These are phyloP conservation scores for Kwoniella sp. DNA, from an alignment of 768 basidiomycete species.

Conservation along the genomic window DNA sequence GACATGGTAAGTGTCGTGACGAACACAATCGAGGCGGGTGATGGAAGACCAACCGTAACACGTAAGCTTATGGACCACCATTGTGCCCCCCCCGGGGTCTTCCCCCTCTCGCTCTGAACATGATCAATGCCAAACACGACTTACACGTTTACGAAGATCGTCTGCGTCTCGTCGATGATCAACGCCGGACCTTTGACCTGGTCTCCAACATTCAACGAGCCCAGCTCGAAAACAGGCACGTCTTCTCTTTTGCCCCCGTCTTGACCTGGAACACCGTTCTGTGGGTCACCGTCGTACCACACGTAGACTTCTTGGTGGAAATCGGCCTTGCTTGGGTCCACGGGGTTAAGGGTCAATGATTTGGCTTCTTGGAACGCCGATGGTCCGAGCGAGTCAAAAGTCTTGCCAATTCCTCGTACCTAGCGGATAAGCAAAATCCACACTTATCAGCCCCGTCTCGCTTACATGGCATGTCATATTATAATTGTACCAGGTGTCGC, in stretches of 20 bases:
- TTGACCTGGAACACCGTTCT: neutral
- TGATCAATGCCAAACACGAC: too few relatives aligned
- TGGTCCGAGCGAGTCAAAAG: constrained; percentile 64
- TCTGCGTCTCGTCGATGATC: constrained; percentile 94
- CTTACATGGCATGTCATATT: too few relatives aligned
- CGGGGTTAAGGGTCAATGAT: constrained; percentile 59
- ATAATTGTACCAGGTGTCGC: too few relatives aligned
- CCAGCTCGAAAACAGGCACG: constrained; percentile 76
- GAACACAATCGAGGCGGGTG: too few relatives aligned
- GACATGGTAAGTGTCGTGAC: too few relatives aligned
- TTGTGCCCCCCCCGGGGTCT: too few relatives aligned
- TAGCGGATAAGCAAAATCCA: neutral
- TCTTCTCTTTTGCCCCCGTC: constrained; percentile 66
- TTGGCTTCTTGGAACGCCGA: constrained; percentile 77
- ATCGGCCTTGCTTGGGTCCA: constrained; percentile 49
- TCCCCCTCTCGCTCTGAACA: too few relatives aligned
- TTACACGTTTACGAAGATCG: constrained; percentile 72
- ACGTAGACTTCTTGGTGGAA: constrained; percentile 42
- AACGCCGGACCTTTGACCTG: constrained; percentile 73
- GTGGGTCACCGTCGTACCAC: constrained; percentile 15
- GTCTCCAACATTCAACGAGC: constrained; percentile 66
- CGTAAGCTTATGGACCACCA: too few relatives aligned
- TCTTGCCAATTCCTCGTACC: constrained; percentile 27
- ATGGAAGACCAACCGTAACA: neutral
- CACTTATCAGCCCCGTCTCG: neutral